phyloP scores from a whole-genome alignment of 495 filamentous ascomycete species.

The Penicillium paradoxum region DNA sequence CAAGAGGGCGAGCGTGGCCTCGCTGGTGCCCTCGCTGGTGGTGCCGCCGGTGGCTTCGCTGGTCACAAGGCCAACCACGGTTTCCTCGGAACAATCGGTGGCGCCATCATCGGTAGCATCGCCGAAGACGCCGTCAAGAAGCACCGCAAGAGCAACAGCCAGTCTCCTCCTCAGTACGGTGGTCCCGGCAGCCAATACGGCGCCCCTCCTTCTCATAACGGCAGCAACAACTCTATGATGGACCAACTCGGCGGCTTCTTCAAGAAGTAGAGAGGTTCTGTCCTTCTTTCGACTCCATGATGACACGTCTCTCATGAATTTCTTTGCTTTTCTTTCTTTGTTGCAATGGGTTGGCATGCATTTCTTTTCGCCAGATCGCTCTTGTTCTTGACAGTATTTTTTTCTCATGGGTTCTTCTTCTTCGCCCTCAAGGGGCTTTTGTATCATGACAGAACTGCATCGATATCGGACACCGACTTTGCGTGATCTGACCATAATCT shows the following conservation, averaged over 20 bases:
- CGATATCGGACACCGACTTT: constrained; percentile 7
- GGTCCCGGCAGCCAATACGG: constrained; percentile 12
- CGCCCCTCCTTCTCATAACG: constrained; percentile 16
- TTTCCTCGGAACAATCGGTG: constrained; percentile 46
- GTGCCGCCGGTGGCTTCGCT: constrained; percentile 41
- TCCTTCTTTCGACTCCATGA: constrained; percentile 10
- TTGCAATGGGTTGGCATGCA: constrained; percentile 14
- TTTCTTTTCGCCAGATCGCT: constrained; percentile 11
- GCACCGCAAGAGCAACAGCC: constrained; percentile 27
- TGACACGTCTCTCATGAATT: constrained; percentile 24
- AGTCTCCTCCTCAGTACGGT: constrained; percentile 6
- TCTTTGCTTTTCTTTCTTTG: constrained; percentile 15
- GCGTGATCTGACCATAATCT: constrained; percentile 4
- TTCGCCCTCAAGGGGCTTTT: constrained; percentile 5
- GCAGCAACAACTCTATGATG: constrained; percentile 32
- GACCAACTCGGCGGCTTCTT: constrained; percentile 42
- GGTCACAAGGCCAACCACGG: constrained; percentile 51
- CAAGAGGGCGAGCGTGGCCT: constrained; percentile 48
- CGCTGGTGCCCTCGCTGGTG: constrained; percentile 42
- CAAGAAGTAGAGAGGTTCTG: constrained; percentile 31
- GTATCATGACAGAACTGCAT: constrained; percentile 22
- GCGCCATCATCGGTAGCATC: constrained; percentile 45
- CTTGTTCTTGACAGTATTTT: constrained; percentile 2
- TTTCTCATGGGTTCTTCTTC: not conserved
- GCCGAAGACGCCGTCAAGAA: constrained; percentile 45